These are phyloP conservation scores for Marasmius tenuissimus DNA, from an alignment of 1,284 basidiomycete genomes.

Conservation along the genomic window DNA sequence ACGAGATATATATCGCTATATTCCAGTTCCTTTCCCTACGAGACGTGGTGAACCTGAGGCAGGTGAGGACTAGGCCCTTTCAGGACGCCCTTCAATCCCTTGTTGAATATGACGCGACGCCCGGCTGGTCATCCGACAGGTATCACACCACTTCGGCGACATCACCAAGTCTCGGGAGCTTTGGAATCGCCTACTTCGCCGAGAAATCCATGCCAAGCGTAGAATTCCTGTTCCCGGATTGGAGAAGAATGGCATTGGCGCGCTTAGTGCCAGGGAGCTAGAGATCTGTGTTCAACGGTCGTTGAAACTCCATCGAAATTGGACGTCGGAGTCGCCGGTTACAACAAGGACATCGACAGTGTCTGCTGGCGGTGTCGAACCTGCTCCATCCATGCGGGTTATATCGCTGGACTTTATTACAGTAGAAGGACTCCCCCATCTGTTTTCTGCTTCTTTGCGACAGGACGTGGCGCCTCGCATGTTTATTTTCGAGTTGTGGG, in stretches of 20 bases:
- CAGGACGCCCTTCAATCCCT: not conserved
- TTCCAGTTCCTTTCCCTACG: slow-evolving; percentile 30
- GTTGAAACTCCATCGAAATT: slow-evolving; percentile 43
- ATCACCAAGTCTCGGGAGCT: slow-evolving; percentile 46
- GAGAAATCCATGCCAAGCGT: slow-evolving; percentile 34
- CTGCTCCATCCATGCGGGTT: slow-evolving; percentile 25
- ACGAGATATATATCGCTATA: slow-evolving; percentile 35
- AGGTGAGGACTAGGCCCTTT: slow-evolving; percentile 20
- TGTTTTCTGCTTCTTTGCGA: slow-evolving; percentile 43
- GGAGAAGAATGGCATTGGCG: slow-evolving; percentile 24
- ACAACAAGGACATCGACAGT: slow-evolving; percentile 29
- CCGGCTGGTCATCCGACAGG: slow-evolving; percentile 30
- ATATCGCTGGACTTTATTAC: slow-evolving; percentile 49
- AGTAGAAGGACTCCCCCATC: slow-evolving; percentile 33
- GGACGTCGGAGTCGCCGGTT: slow-evolving; percentile 42
- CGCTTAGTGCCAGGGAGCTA: slow-evolving; percentile 39
- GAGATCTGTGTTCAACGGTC: slow-evolving; percentile 40
- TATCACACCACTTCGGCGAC: slow-evolving; percentile 40
- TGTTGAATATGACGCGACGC: not conserved
- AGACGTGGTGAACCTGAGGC: slow-evolving; percentile 37
- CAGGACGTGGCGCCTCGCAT: slow-evolving; percentile 16
- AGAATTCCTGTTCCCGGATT: slow-evolving; percentile 48
- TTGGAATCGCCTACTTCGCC: slow-evolving; percentile 48
- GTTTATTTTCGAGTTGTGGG: slow-evolving; percentile 57
- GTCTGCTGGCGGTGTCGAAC: slow-evolving; percentile 11